A percentile compares a stretch with the other conserved stretches of the same genome.
Conservation (phyloP, 2,329 filamentous ascomycete species). For the Cryphonectria carpinicola region DNA sequence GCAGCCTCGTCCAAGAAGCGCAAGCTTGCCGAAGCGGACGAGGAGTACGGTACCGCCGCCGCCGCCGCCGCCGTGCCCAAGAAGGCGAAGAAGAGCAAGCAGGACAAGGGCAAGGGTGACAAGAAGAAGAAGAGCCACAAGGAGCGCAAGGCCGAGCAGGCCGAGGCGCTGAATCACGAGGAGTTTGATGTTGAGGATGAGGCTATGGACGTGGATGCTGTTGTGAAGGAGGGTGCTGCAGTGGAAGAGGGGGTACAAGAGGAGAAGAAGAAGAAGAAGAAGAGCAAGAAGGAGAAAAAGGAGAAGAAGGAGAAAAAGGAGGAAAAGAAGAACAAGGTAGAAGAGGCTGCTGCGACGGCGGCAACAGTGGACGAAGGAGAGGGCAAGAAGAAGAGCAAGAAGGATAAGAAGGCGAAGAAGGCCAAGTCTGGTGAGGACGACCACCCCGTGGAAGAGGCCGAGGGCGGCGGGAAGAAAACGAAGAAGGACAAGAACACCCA, state of each 20-base stretch:
- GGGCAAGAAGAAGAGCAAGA: conserved; percentile 16
- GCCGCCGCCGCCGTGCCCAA: conserved; percentile 15
- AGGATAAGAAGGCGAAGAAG: conserved; percentile 26
- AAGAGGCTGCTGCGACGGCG: background rate
- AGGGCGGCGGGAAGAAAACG: conserved; percentile 33
- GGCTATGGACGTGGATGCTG: conserved; percentile 9
- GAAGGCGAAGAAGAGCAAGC: conserved; percentile 23
- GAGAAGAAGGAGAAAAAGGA: conserved; percentile 25
- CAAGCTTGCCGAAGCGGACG: conserved; percentile 24
- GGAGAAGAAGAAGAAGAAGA: conserved; percentile 5
- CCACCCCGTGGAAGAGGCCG: conserved; percentile 35
- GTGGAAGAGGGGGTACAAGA: background rate
- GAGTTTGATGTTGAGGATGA: conserved; percentile 25
- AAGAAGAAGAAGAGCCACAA: conserved; percentile 19
- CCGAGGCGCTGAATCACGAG: conserved; percentile 13
- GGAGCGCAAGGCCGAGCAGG: conserved; percentile 20
- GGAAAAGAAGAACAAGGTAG: conserved; percentile 12
- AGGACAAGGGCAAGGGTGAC: conserved; percentile 7
- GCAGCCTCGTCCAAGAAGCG: conserved; percentile 22
- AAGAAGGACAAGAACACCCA: conserved; percentile 35
- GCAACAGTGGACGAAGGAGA: background rate
- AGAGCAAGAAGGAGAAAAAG: conserved; percentile 13
- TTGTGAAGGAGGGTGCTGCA: background rate
- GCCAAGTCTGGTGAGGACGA: conserved; percentile 21
- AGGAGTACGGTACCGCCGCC: background rate